Evolutionary conservation across 371 early-diverging fungal genomes (phyloP), one percentile per base, ranked within the genome.

Genomic region (Batrachochytrium dendrobatidis): DNA sequence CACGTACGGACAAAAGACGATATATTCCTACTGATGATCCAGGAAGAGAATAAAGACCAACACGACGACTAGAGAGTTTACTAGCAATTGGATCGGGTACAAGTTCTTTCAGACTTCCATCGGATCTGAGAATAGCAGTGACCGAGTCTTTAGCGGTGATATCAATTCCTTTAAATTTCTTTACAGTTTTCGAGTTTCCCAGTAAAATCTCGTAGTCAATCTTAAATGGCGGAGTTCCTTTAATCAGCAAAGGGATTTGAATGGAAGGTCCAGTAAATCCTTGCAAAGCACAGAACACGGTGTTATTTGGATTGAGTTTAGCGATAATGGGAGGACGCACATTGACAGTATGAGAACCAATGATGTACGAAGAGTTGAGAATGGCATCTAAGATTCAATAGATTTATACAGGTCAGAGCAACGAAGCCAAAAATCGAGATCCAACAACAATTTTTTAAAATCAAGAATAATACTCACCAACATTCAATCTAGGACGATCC

Each of bases 271-370:
- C 7, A 6, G 34, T 30, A 25, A 43, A 30, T 5, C 58, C 30
- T 25, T n/a, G 24, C 2, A 34, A 25, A 28, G 72, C 18, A 51
- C 77, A 76, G 51, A 55, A 71, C 12, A 48, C 10, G 20, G 63
- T 33, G 1, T 20, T 39, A 51, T 65, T 59, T 10, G 72, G 72
- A 46, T 72, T 70, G 26, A 76, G 39, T 49, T 66, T 63, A 25
- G 63, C 67, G 26, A 66, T 15, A 1, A 74, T 72, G 8, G 71
- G 71, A 12, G 77, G 74, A 3, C 63, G 61, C n/a, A 76, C 72
- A 43, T 74, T 52, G 53, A 76, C 77, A 15, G 60, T 35, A 54
- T 74, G 74, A 3, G 72, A 72, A 29, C 77, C 77, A 3, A 67
- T 18, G 39, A 76, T 73, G 56, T 73, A 68, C 3, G 66, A 26